Evolutionary conservation across 768 basidiomycete species (phyloP).

Genomic region (Pleurotus cornucopiae): DNA sequence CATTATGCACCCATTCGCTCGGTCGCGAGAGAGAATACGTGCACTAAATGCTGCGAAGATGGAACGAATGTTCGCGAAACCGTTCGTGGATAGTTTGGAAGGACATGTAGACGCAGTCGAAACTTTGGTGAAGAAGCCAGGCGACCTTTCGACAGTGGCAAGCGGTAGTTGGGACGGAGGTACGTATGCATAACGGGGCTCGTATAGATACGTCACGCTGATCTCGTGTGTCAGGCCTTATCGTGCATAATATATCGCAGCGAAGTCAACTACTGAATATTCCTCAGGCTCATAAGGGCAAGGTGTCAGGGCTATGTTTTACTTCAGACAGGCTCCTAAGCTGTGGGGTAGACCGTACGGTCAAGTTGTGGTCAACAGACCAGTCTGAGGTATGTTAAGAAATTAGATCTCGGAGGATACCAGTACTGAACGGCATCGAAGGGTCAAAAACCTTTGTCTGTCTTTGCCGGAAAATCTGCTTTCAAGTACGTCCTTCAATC

Average conservation of each 20-base stretch:
- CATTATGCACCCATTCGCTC: conserved; percentile 91
- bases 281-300: conserved; percentile 77
- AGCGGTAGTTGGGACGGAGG: conserved; percentile 97
- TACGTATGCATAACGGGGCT: conserved; percentile 33
- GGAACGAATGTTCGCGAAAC: conserved; percentile 97
- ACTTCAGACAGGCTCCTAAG: conserved; percentile 63
- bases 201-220: neutral
- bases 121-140: conserved; percentile 67
- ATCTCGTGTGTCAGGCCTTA: conserved; percentile 52
- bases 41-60: conserved; percentile 96
- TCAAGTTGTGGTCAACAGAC: conserved; percentile 74
- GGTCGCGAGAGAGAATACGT: conserved; percentile 88
- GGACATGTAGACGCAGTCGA: conserved; percentile 97
- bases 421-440: neutral
- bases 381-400: conserved; percentile 28
- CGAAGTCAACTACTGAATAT: conserved; percentile 51
- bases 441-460: conserved; percentile 55
- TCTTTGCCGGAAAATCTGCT: conserved; percentile 81
- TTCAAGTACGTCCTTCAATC: conserved; percentile 66
- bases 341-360: conserved; percentile 78
- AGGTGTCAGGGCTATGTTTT: conserved; percentile 80
- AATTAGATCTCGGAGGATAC: neutral
- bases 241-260: conserved; percentile 76
- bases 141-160: conserved; percentile 72
- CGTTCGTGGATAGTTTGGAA: conserved; percentile 85